Base-by-base conservation (phyloP, 2,329 filamentous ascomycete genomes). In the Sarocladium strictum region DNA sequence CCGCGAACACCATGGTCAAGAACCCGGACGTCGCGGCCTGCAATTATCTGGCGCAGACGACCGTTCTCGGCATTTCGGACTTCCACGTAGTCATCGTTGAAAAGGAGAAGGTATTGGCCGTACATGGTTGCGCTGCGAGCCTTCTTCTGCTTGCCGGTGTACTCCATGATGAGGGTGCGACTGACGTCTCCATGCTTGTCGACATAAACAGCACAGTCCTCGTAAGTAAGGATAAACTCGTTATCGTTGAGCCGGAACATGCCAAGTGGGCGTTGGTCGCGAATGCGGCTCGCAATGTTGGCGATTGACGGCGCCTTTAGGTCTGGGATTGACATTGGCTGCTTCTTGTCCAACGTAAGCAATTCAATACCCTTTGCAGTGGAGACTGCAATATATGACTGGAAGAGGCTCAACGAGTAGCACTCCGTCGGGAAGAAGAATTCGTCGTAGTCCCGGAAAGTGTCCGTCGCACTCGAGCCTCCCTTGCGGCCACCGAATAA, bases 371-470 rank as follows among this genome's bases (percentile, higher is more conserved):
- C 95, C 69, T 91, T 90, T 38, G 90, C 82, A 1, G 93, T 97
- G 19, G 90, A 86, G 49, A 99, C 90, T 10, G 94, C 90, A 53
- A 99, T 87, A 58, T 91, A 95, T 1, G 87, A 90, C 68, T 97
- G 90, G 81, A 97, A 99, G 53, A 99, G 82, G 69, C 97, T 97
- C 67, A 99, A 88, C 49, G 89, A 90, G 69, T 87, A 96, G 69
- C 91, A 97, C 67, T 99, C 95, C 2, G 89, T 87, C 0, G 94
- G 94, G 62, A 99, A 92, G 72, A 97, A 99, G 72, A 99, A 99
- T 62, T 97, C 94, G 73, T 99, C 94, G 68, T 92, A 99, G 66
- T 99, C 94, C 58, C 94, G 87, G 84, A 97, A 99, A 63, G 93
- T 93, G 63, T 99, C 94, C 0, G 93, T 97, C 57, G 82, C 85